Percentiles rank a stretch among this genome's conserved stretches.
These are phyloP conservation scores for Aspergillus latus DNA, from an alignment of 2,329 filamentous ascomycete species.

Conservation along the genomic window DNA sequence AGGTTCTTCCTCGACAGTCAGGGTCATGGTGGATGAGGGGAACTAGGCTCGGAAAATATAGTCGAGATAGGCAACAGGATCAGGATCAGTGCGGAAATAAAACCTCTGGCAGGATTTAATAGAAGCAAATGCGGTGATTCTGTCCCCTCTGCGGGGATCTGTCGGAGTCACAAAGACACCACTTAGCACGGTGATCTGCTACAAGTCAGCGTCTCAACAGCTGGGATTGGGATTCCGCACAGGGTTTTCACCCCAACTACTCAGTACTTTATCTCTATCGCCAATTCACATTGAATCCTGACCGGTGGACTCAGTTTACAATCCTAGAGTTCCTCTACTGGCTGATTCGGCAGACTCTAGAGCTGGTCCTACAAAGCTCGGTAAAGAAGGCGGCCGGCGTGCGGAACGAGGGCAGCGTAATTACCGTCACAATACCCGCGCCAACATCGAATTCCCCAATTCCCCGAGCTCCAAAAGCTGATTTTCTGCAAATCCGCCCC, in stretches of 20 bases:
- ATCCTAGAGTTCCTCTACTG: too few species aligned
- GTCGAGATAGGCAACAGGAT: slow-evolving; percentile 14
- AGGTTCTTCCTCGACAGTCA: slow-evolving; percentile 19
- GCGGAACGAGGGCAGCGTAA: background rate
- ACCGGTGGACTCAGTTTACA: too few species aligned
- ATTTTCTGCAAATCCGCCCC: slow-evolving; percentile 8
- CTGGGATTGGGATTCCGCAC: background rate
- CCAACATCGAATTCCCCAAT: background rate
- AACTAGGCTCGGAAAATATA: slow-evolving; percentile 16
- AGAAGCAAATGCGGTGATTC: background rate
- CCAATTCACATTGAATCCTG: too few species aligned
- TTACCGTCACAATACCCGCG: slow-evolving; percentile 16
- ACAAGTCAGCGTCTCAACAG: background rate
- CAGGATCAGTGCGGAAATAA: slow-evolving; percentile 4
- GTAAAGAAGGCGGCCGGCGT: background rate
- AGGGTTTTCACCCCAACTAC: background rate
- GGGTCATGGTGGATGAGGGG: slow-evolving; percentile 9
- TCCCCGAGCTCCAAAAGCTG: slow-evolving; percentile 5
- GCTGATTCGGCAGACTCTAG: too few species aligned
- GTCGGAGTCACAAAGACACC: background rate
- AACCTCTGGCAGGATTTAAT: background rate
- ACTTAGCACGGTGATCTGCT: background rate
- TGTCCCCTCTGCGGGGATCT: slow-evolving; percentile 6
- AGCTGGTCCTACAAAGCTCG: background rate
- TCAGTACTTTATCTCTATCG: background rate